These are phyloP conservation scores for Skeletonema costatum DNA, from an alignment of 108 stramenopile species.

Conservation along the genomic window DNA sequence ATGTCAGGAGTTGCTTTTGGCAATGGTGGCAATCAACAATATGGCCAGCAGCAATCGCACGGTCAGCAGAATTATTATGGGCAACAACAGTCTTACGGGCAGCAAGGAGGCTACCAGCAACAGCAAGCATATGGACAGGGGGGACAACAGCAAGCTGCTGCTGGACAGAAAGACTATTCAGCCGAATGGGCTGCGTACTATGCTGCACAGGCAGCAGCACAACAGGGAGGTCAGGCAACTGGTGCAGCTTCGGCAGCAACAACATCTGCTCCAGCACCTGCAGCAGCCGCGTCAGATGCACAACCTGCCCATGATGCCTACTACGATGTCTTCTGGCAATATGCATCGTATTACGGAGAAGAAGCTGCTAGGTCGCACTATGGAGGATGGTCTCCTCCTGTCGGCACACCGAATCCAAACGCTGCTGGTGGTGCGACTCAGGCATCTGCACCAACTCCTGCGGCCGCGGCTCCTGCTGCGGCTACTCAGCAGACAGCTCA, in stretches of 20 bases:
- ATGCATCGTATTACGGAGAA: constrained; percentile 84
- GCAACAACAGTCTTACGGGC: constrained; percentile 30
- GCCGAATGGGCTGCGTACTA: constrained; percentile 81
- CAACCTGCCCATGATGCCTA: constrained; percentile 77
- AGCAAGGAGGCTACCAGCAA: constrained; percentile 38
- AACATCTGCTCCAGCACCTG: constrained; percentile 26
- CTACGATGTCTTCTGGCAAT: constrained; percentile 90
- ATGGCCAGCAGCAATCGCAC: constrained; percentile 52
- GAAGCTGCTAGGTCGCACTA: constrained; percentile 86
- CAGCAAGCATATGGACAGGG: constrained; percentile 43
- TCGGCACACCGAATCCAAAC: constrained; percentile 88
- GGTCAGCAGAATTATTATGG: constrained; percentile 52
- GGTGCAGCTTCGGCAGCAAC: constrained; percentile 34
- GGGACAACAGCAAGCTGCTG: constrained; percentile 15
- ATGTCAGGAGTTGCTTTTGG: constrained; percentile 66
- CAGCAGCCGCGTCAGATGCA: constrained; percentile 29
- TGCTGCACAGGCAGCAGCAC: constrained; percentile 64
- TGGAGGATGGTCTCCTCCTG: constrained; percentile 88
- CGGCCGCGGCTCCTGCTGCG: constrained; percentile 23
- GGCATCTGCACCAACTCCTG: constrained; percentile 33
- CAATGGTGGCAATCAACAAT: constrained; percentile 42
- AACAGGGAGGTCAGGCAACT: constrained; percentile 17
- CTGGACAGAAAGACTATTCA: constrained; percentile 57
- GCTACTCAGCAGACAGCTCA: constrained; percentile 39
- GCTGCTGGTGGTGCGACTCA: constrained; percentile 50